These are phyloP conservation scores for Spiromastix sp. DNA, from an alignment of 2,329 filamentous ascomycete species.

Conservation along the genomic window DNA sequence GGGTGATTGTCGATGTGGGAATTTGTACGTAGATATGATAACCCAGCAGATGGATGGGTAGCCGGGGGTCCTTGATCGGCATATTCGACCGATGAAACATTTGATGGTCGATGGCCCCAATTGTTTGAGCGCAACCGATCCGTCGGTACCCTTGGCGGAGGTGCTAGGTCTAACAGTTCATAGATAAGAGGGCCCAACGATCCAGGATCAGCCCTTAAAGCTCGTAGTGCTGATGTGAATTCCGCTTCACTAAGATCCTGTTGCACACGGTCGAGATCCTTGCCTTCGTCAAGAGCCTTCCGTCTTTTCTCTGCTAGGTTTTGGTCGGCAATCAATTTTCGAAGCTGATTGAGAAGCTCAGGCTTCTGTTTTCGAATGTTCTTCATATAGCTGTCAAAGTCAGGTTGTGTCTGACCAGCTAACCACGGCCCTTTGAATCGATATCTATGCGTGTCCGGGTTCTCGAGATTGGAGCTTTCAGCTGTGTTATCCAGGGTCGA, in stretches of 20 bases:
- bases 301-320: conserved; percentile 26
- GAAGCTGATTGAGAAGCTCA: conserved; percentile 27
- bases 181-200: conserved; percentile 43
- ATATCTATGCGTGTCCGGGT: conserved; percentile 36
- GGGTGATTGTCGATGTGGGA: conserved; percentile 50
- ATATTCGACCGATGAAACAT: conserved; percentile 32
- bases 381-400: conserved; percentile 44
- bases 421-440: conserved; percentile 51
- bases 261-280: conserved; percentile 20
- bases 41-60: conserved; percentile 55
- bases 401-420: conserved; percentile 43
- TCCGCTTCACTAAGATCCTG: conserved; percentile 34
- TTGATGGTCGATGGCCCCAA: conserved; percentile 26
- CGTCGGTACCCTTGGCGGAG: conserved; percentile 28
- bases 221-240: conserved; percentile 35
- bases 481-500: conserved; percentile 10
- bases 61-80: conserved; percentile 41
- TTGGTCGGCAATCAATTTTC: conserved; percentile 23
- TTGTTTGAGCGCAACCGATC: conserved; percentile 23
- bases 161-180: conserved; percentile 47
- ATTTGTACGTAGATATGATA: conserved; percentile 49
- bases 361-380: conserved; percentile 33
- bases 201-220: conserved; percentile 30
- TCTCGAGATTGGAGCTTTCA: conserved; percentile 12
- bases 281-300: conserved; percentile 31